Evolutionary conservation across 148 eudicot genomes (phyloP), one percentile per base, ranked within the genome.

Genomic region (Nepenthes mirabilis): DNA sequence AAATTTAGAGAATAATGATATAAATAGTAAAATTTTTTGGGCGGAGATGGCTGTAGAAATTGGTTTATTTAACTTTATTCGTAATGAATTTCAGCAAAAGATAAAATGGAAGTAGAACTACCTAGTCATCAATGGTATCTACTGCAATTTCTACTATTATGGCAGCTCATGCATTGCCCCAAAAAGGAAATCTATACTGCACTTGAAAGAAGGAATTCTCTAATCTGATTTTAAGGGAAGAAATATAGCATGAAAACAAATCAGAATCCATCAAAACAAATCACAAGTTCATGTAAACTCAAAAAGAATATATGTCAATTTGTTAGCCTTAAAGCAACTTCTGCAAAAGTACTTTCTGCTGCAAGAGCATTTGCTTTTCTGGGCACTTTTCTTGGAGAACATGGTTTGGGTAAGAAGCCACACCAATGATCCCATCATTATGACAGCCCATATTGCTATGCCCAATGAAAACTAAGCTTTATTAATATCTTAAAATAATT

Each of bases 381-480:
- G 1, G 90, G 79, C 14, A 91, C 76, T 3, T 93, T 50, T 71
- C 81, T 70, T 84, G 87, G 58, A 91, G 75, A 7, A 85, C 87
- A 76, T 84, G n/a, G n/a, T n/a, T 89, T 47, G 95, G 87, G 69
- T 87, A 91, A 0, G 78, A 95, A 68, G 87, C 97, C 60, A 75
- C 86, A 64, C 91, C 97, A 65, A 91, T 91, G 60, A 91, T 87
- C 1, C 97, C 97, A 69, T 91, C 97, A 60, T 87, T 87, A 65
- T 91, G 97, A 63, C 91, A 84, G 32, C 90, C 97, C 90, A 91
- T 72, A 68, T 91, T 95, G 70, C 97, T 91, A 79, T n/a, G n/a
- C n/a, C n/a, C 71, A 82, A 49, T 3, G 2, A 49, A 5, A 10
- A 49, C 12, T 2, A 9, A 40, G 43, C 43, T 2, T 40, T 40